Evolutionary conservation across 805 yeast species (phyloP), one percentile per base, ranked within the genome.

Genomic region (Clavispora phyllophila): DNA sequence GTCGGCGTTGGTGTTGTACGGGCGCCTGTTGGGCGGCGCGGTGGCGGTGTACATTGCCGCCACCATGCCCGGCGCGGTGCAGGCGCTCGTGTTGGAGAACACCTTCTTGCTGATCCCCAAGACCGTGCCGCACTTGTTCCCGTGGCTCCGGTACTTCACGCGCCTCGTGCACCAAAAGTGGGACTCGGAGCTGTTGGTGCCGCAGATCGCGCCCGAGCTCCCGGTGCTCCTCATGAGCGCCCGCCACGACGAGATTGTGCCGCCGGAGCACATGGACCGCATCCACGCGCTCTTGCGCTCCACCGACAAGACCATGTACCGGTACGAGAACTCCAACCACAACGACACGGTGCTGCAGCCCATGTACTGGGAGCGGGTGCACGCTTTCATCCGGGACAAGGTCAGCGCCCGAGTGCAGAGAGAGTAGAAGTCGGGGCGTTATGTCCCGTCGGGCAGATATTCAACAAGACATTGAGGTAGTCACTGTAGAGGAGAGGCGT

Each of bases 1-100:
- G 39, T 72, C 84, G 1, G 65, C 80, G 9, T 47, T 90, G 2
- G 66, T 87, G 0, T 68, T 89, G 9, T 89, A 89, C 58, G 98
- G 98, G 2, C 72, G 97, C 39, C 87, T 96, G 9, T 66, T 91
- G 10, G 99, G 99, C 27, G 98, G 98, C 3, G 99, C 98, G 0
- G 96, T 87, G 27, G 88, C 95, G 7, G 76, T 89, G 15, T 85
- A 88, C 63, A 75, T 88, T 41, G 89, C 93, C 0, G 72, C 87
- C 2, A 72, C 72, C 18, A 76, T 73, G 53, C 68, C 80, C 2
- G 53, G 62, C 1, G 45, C 70, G 24, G 66, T 87, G 12, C 71
- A 72, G 42, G 96, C 84, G 1, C 52, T 90, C 9, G 74, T 93
- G 2, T 61, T 91, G 27, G 99, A 91, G 56, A 91, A 91, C 61